phyloP scores from a whole-genome alignment of 2,329 filamentous ascomycete species.

The Colletotrichum sansevieriae region DNA sequence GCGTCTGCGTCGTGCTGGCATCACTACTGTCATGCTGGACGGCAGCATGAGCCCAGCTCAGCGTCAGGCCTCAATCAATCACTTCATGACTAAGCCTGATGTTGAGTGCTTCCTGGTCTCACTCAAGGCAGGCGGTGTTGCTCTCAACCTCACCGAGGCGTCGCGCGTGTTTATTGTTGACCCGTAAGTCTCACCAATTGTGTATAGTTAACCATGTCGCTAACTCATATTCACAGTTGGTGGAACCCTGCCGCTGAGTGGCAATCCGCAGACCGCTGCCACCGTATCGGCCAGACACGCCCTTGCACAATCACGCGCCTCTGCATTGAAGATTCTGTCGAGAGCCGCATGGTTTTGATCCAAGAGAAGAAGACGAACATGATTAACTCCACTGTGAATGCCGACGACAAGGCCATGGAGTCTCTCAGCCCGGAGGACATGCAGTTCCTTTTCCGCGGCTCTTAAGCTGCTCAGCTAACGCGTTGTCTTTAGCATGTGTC shows the following conservation, averaged over 20 bases:
- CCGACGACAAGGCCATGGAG: constrained; percentile 91
- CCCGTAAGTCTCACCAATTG: constrained; percentile 73
- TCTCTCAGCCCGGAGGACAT: constrained; percentile 91
- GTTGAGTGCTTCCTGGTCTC: constrained; percentile 98
- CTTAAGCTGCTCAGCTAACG: neutral
- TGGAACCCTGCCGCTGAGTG: constrained; percentile 99
- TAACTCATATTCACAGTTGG: constrained; percentile 71
- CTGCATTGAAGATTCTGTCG: constrained; percentile 96
- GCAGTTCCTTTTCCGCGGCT: constrained; percentile 93
- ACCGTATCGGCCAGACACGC: constrained; percentile 94
- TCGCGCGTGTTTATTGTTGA: constrained; percentile 96
- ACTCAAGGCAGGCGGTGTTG: constrained; percentile 94
- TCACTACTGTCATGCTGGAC: constrained; percentile 98
- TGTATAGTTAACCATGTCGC: neutral
- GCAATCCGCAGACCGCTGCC: constrained; percentile 94
- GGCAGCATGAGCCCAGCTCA: constrained; percentile 96
- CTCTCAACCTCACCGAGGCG: constrained; percentile 94
- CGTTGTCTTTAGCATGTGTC: neutral
- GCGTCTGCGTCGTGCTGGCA: constrained; percentile 94
- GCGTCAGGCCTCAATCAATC: constrained; percentile 91
- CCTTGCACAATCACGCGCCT: constrained; percentile 95
- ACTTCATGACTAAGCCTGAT: constrained; percentile 95
- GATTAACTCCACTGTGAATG: constrained; percentile 97
- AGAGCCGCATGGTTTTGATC: constrained; percentile 93
- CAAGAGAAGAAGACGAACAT: constrained; percentile 99